Evolutionary conservation across 345 rosid genomes (phyloP).

Genomic region (Eucalyptus viminalis): DNA sequence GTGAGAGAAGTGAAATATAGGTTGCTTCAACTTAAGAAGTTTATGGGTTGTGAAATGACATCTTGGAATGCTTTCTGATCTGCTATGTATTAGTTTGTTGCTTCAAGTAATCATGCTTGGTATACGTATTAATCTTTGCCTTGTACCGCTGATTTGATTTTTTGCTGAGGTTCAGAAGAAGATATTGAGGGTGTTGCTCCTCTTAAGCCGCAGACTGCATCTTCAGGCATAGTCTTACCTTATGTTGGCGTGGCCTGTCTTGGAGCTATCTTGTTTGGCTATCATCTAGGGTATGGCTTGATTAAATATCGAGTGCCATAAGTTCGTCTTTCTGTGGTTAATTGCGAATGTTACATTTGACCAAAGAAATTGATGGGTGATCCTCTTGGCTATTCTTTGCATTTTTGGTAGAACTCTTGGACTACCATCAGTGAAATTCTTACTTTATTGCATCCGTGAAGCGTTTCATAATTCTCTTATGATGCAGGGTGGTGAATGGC

Average conservation of each 20-base stretch:
- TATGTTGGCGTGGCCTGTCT: slow-evolving; percentile 92
- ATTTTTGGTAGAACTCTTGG: background rate
- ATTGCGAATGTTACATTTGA: background rate
- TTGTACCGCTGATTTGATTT: background rate
- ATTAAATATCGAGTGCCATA: background rate
- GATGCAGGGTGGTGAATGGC: slow-evolving; percentile 85
- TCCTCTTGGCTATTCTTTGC: background rate
- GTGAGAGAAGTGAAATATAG: background rate
- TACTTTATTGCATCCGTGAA: background rate
- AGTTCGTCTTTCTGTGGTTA: background rate
- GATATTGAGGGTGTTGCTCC: slow-evolving; percentile 51
- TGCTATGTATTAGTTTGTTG: background rate
- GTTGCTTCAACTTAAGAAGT: background rate
- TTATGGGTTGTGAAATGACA: background rate
- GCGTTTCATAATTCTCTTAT: background rate
- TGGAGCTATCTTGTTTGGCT: slow-evolving; percentile 93
- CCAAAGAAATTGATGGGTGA: background rate
- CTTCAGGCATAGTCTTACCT: slow-evolving; percentile 76
- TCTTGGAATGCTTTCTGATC: background rate
- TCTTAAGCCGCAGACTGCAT: slow-evolving; percentile 27
- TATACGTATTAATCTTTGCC: background rate
- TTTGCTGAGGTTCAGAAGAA: slow-evolving; percentile 33
- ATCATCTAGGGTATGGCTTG: slow-evolving; percentile 77
- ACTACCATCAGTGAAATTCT: background rate
- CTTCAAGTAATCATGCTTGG: background rate